Evolutionary conservation across 768 basidiomycete genomes (phyloP), one percentile per base, ranked within the genome.

Genomic region (Kwoniella dejecticola): DNA sequence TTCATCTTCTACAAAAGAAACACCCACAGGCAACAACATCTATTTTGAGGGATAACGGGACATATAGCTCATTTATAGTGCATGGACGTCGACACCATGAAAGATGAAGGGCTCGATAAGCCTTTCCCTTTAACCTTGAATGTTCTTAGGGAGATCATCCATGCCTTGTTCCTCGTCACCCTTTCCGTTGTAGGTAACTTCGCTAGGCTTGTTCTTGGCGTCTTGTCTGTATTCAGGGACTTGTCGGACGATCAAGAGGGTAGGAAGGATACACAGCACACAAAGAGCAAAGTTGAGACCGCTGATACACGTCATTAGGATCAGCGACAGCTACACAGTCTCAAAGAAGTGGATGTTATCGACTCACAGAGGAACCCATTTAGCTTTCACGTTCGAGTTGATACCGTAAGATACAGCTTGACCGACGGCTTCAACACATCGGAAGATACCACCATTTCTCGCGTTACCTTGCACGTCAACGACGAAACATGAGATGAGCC

Each of bases 331-430:
- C 10, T 4, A 11, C 23, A 47, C 6, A 6, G 42, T 44, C 21
- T 44, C 19, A 12, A 19, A 21, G 11, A 6, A 6, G 11, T 44
- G 19, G n/a, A n/a, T 44, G 42, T 19, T 10, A 19, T 6, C 23
- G n/a, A 50, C 48, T 50, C 24, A 50, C 48, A 53, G 52, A 42
- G 52, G 52, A 12, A 41, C 17, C 23, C 47, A 33, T 30, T 24
- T 36, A 15, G 57, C 36, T 38, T 58, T 58, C 19, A 50, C 33
- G 42, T 61, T 61, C 26, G 62, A 63, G 56, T 57, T 63, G 41
- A 58, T 52, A 41, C 63, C 57, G 52, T 64, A 64, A 12, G 63
- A 59, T 12, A 64, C 58, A n/a, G 63, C 63, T 48, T 65, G 63
- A 26, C 63, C 63, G 40, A 60, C 40, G 38, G 63, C 58, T 36